Evolutionary conservation across 257 asterid genomes (phyloP).

Genomic region (Scutellaria baicalensis): DNA sequence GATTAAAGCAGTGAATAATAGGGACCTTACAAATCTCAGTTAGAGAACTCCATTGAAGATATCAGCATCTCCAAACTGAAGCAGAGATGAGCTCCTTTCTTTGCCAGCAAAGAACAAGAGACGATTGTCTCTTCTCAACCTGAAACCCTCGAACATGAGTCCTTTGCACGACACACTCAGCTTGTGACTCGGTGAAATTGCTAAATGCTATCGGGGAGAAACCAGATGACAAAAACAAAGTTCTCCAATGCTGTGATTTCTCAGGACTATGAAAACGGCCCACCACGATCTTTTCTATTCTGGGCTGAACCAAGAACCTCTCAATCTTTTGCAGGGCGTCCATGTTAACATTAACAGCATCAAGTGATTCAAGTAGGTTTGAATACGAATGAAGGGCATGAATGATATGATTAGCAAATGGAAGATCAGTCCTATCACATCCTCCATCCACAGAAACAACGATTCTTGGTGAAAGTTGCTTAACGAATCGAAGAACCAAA

Average conservation of each 20-base stretch:
- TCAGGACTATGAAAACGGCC: slow-evolving; percentile 48
- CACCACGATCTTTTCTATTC: slow-evolving; percentile 47
- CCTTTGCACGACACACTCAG: slow-evolving; percentile 69
- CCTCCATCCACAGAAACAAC: slow-evolving; percentile 79
- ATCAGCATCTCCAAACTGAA: slow-evolving; percentile 87
- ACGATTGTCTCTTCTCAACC: slow-evolving; percentile 79
- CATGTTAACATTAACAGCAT: slow-evolving; percentile 52
- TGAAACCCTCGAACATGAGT: slow-evolving; percentile 71
- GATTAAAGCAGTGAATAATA: slow-evolving; percentile 17
- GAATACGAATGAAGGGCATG: slow-evolving; percentile 66
- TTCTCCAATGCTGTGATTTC: slow-evolving; percentile 77
- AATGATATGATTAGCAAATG: slow-evolving; percentile 61
- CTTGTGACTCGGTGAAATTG: slow-evolving; percentile 74
- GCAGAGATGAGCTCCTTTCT: slow-evolving; percentile 83
- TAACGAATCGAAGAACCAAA: slow-evolving; percentile 55
- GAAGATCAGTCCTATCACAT: slow-evolving; percentile 74
- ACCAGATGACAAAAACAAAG: slow-evolving; percentile 60
- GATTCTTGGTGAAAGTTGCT: slow-evolving; percentile 69
- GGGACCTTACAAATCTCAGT: slow-evolving; percentile 21
- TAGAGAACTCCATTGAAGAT: slow-evolving; percentile 9
- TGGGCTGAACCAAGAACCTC: slow-evolving; percentile 68
- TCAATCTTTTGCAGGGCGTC: slow-evolving; percentile 77
- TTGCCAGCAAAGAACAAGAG: slow-evolving; percentile 88
- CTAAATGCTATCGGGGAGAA: slow-evolving; percentile 62
- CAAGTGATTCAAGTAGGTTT: slow-evolving; percentile 71